Conservation (phyloP, 2,329 filamentous ascomycete genomes). For the Camptophora hylomeconis region DNA sequence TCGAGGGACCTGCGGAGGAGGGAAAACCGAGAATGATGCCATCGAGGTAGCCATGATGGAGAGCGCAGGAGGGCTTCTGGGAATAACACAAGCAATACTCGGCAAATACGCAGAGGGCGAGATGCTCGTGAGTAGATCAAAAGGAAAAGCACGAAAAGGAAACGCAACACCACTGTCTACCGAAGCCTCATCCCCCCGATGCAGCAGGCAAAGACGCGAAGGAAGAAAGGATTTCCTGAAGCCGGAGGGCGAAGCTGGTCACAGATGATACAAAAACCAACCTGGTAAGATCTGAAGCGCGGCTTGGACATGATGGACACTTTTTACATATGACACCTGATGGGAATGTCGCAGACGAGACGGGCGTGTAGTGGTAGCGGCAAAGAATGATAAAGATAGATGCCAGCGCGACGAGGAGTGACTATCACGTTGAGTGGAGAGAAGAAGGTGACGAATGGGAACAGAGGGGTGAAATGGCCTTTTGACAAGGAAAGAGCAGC, state of each 20-base stretch:
- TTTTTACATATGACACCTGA: too few species aligned
- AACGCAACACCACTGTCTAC: too few species aligned
- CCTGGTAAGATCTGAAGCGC: too few species aligned
- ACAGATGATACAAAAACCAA: too few species aligned
- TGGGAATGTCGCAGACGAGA: too few species aligned
- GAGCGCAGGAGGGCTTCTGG: slow-evolving; percentile 11
- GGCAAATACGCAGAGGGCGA: too few species aligned
- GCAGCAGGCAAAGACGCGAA: too few species aligned
- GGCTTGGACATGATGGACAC: too few species aligned
- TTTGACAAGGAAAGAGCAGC: neutral
- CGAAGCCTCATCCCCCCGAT: too few species aligned
- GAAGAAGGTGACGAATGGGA: slow-evolving; percentile 5
- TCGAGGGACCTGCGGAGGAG: slow-evolving; percentile 12
- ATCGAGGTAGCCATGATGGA: slow-evolving; percentile 4
- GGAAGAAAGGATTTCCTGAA: too few species aligned
- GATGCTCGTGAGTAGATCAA: slow-evolving; percentile 1
- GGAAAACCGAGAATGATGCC: slow-evolving; percentile 12
- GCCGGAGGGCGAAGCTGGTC: too few species aligned
- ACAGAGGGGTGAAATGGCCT: slow-evolving; percentile 1
- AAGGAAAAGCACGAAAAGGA: slow-evolving; percentile 5
- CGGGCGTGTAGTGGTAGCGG: too few species aligned
- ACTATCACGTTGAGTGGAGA: slow-evolving; percentile 11
- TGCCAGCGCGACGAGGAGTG: neutral
- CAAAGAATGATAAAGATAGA: slow-evolving; percentile 3
- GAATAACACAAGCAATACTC: slow-evolving; percentile 1